Conservation (phyloP, 306 rosid species). For the Rosa multiflora region DNA sequence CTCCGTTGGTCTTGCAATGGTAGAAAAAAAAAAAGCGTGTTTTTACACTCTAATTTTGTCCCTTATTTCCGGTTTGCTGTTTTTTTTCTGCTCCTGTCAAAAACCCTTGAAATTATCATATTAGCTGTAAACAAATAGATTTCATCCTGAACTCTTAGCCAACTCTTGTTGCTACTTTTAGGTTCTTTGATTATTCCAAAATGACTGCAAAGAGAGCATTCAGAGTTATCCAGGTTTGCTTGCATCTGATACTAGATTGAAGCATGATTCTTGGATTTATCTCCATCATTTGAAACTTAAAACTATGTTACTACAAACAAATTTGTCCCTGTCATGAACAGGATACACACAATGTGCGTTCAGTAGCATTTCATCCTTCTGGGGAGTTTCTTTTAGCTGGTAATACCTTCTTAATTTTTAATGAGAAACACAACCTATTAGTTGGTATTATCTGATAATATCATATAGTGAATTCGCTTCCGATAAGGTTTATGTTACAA, state of each 20-base stretch:
- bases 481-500: slow-evolving; percentile 4
- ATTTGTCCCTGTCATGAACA: slow-evolving; percentile 28
- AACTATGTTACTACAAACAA: slow-evolving; percentile 8
- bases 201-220: slow-evolving; percentile 83
- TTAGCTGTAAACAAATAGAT: background rate
- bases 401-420: slow-evolving; percentile 20
- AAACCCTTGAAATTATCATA: slow-evolving; percentile 17
- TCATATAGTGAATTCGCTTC: slow-evolving; percentile 11
- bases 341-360: slow-evolving; percentile 96
- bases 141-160: background rate
- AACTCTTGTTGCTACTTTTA: slow-evolving; percentile 21
- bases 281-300: slow-evolving; percentile 12
- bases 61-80: slow-evolving; percentile 19
- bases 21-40: background rate
- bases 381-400: slow-evolving; percentile 94
- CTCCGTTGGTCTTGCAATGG: background rate
- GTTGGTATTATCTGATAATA: background rate
- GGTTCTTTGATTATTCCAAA: slow-evolving; percentile 91
- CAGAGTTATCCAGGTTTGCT: slow-evolving; percentile 82
- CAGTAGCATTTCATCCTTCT: slow-evolving; percentile 87
- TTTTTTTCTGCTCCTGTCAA: background rate
- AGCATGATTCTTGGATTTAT: slow-evolving; percentile 23
- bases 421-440: background rate
- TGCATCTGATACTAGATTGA: slow-evolving; percentile 23
- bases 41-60: slow-evolving; percentile 10